Evolutionary conservation across 768 basidiomycete genomes (phyloP), one percentile per base, ranked within the genome.

Genomic region (Boletus eberwhitei): DNA sequence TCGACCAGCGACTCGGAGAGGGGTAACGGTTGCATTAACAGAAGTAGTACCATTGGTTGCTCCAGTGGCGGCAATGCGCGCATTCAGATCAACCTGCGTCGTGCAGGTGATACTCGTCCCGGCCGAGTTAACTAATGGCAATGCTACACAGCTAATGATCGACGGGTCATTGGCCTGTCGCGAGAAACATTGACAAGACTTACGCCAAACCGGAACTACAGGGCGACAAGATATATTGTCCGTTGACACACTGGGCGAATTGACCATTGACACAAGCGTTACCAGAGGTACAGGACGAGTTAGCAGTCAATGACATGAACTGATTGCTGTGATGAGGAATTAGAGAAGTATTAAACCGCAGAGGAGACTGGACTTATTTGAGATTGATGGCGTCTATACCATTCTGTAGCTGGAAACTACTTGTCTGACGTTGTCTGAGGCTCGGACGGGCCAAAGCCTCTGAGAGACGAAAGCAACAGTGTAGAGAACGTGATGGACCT

Each of bases 231-330:
- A 71, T 65, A 48, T 73, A 77, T 48, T 64, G 59, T 50, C 80
- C 81, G 31, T 65, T 69, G 16, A 79, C 80, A 61, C 85, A 86
- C 55, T 81, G 82, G 1, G 84, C 83, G 53, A 86, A 80, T 34
- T 75, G 57, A 36, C 67, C 63, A 56, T 72, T 66, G 11, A 83
- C 66, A 59, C 85, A 87, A 8, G 82, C 81, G 37, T 76, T 61
- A 16, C 76, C 76, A 43, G 57, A 71, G 8, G 59, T 64, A 37
- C 71, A 73, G 53, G 77, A 75, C 13, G 76, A 61, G 12, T 71
- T 71, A 37, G 60, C 7, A 6, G 54, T 62, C 50, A 65, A 36
- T 1, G 57, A 50, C 34, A 19, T 9, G 40, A 64, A 69, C 37
- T 65, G 54, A 37, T 64, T 61, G 48, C 68, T 68, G 45, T 14